These are phyloP conservation scores for Sedum album DNA, from an alignment of 164 flowering plant genomes.

Conservation along the genomic window DNA sequence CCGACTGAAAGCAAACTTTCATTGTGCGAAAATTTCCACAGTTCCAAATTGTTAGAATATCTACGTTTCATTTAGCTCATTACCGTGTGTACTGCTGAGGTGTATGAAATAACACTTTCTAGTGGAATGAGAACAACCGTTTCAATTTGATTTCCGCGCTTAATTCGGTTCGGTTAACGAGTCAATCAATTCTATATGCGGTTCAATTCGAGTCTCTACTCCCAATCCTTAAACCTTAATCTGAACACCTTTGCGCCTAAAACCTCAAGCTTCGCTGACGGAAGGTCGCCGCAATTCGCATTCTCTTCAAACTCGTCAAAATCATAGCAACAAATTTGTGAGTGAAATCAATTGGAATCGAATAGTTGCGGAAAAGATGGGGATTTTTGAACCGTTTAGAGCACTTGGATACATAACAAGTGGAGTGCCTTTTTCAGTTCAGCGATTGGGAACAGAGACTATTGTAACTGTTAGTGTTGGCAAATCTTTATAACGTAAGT, in stretches of 20 bases:
- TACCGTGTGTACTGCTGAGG: too few relatives aligned
- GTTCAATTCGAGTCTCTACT: not conserved
- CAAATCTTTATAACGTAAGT: constrained; percentile 77
- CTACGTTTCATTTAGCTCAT: too few relatives aligned
- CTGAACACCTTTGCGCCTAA: not conserved
- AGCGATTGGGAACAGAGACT: constrained; percentile 85
- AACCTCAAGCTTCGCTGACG: not conserved
- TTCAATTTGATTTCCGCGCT: not conserved
- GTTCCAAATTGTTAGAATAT: too few relatives aligned
- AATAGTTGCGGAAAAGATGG: constrained; percentile 34
- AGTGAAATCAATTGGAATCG: not conserved
- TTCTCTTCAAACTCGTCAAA: not conserved
- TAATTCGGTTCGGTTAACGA: not conserved
- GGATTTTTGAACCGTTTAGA: constrained; percentile 86
- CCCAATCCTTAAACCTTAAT: not conserved
- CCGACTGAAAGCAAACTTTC: too few relatives aligned
- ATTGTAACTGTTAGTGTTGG: constrained; percentile 94
- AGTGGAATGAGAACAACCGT: too few relatives aligned
- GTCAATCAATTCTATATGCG: not conserved
- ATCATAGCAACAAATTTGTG: too few relatives aligned
- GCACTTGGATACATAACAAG: constrained; percentile 85
- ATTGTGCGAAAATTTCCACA: too few relatives aligned
- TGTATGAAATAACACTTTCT: too few relatives aligned
- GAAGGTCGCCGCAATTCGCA: not conserved
- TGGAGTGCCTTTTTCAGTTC: constrained; percentile 73